phyloP scores from a whole-genome alignment of 306 rosid genomes.

The Corylus americana region DNA sequence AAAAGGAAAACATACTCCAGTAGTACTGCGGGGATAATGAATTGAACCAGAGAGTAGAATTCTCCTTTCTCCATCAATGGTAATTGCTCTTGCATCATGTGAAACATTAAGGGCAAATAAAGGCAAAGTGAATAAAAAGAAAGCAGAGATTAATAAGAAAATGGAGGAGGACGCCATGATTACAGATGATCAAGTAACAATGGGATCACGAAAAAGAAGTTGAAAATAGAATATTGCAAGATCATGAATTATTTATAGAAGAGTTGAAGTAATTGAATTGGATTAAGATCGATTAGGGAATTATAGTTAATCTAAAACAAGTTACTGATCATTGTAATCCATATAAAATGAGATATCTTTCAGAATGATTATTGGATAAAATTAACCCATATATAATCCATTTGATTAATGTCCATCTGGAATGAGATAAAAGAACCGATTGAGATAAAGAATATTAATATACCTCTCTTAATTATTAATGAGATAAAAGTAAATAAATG shows the following conservation, averaged over 20 bases:
- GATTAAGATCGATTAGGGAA: background rate
- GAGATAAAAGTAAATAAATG: too few species aligned
- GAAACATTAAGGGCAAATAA: slow-evolving; percentile 15
- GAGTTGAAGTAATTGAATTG: background rate
- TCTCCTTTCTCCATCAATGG: slow-evolving; percentile 28
- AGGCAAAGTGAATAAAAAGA: background rate
- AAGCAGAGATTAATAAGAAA: background rate
- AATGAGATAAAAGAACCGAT: too few species aligned
- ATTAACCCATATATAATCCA: too few species aligned
- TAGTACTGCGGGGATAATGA: slow-evolving; percentile 46
- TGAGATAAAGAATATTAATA: too few species aligned
- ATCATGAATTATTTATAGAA: background rate
- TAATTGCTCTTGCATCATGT: slow-evolving; percentile 35
- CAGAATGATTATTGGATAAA: too few species aligned
- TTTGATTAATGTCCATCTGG: too few species aligned
- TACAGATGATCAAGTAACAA: background rate
- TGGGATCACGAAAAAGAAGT: too few species aligned
- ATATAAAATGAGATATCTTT: background rate
- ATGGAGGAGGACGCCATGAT: background rate
- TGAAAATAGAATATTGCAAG: too few species aligned
- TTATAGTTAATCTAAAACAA: background rate
- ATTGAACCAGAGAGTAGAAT: slow-evolving; percentile 39
- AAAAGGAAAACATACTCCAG: slow-evolving; percentile 13
- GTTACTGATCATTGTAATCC: background rate
- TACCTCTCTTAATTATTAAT: too few species aligned